A percentile compares a stretch with the other conserved stretches of the same genome.
Evolutionary conservation across 768 basidiomycete species (phyloP).

Genomic region (Mycena crocata): DNA sequence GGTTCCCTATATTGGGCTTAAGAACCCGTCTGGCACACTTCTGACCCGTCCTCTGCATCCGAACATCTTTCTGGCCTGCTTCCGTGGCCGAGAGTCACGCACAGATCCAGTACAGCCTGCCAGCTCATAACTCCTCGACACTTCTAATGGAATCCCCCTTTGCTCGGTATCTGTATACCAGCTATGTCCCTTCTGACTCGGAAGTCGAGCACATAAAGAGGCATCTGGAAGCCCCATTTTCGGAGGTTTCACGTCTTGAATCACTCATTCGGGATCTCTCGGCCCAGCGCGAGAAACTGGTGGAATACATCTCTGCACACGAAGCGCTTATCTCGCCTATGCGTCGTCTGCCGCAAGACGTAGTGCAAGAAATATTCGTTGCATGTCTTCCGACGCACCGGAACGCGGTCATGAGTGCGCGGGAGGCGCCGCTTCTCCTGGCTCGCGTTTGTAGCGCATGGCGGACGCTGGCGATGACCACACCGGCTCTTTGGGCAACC

Average conservation of each 20-base stretch:
- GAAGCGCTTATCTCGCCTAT: conserved; percentile 37
- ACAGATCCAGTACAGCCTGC: too few relatives aligned
- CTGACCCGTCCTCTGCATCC: too few relatives aligned
- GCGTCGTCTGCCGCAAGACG: conserved; percentile 37
- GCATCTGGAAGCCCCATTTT: background rate
- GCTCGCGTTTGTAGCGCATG: conserved; percentile 38
- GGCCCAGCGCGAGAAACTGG: background rate
- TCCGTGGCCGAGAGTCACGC: too few relatives aligned
- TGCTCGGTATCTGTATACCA: background rate
- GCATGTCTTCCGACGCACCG: conserved; percentile 35
- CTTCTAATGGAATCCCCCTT: background rate
- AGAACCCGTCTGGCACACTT: too few relatives aligned
- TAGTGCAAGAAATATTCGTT: conserved; percentile 41
- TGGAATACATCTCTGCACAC: conserved; percentile 32
- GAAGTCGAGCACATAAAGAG: background rate
- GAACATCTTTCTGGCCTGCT: too few relatives aligned
- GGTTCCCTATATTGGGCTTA: too few relatives aligned
- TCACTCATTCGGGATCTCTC: background rate
- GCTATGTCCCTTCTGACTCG: background rate
- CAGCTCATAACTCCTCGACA: too few relatives aligned
- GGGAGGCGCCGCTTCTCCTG: conserved; percentile 37
- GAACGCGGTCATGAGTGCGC: conserved; percentile 28
- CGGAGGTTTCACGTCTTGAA: background rate
- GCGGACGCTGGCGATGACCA: conserved; percentile 38
- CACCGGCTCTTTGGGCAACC: conserved; percentile 39